Percentiles rank a stretch among this genome's conserved stretches.
phyloP scores from a whole-genome alignment of 202 grass and related monocot genomes.

The Carex sylvatica region DNA sequence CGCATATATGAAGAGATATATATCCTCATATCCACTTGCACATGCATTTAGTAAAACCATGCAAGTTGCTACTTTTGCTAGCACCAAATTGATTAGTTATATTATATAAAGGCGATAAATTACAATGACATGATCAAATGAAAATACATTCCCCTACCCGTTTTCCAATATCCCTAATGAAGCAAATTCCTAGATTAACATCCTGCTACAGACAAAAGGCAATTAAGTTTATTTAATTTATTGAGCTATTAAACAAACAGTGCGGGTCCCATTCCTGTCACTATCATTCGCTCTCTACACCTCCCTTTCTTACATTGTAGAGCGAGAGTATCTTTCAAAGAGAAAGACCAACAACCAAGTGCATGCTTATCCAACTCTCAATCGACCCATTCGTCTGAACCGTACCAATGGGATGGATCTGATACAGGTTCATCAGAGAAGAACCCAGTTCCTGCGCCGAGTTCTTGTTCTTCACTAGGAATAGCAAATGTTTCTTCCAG shows the following conservation, averaged over 20 bases:
- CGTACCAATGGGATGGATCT: slow-evolving; percentile 2
- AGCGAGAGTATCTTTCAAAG: slow-evolving; percentile 18
- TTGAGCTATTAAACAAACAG: slow-evolving; percentile 20
- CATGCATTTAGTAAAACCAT: neutral
- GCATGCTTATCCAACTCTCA: slow-evolving; percentile 20
- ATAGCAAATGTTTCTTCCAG: slow-evolving; percentile 12
- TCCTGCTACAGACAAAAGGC: slow-evolving; percentile 28
- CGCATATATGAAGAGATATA: neutral
- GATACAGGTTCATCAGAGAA: slow-evolving; percentile 11
- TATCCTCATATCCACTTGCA: neutral
- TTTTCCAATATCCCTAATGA: slow-evolving; percentile 15
- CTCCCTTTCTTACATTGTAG: slow-evolving; percentile 29
- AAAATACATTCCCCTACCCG: slow-evolving; percentile 14
- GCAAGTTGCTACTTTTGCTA: slow-evolving; percentile 17
- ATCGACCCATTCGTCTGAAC: slow-evolving; percentile 25
- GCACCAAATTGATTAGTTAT: slow-evolving; percentile 13
- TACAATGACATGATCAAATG: slow-evolving; percentile 29
- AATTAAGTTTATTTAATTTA: slow-evolving; percentile 27
- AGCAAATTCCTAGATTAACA: slow-evolving; percentile 33
- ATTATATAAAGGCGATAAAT: slow-evolving; percentile 5
- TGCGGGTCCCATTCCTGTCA: slow-evolving; percentile 7
- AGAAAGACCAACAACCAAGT: slow-evolving; percentile 28
- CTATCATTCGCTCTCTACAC: slow-evolving; percentile 6
- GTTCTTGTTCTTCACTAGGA: slow-evolving; percentile 18
- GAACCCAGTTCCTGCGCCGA: neutral